Conservation (phyloP, 2,329 filamentous ascomycete species). For the Paracoccidioides brasiliensis region DNA sequence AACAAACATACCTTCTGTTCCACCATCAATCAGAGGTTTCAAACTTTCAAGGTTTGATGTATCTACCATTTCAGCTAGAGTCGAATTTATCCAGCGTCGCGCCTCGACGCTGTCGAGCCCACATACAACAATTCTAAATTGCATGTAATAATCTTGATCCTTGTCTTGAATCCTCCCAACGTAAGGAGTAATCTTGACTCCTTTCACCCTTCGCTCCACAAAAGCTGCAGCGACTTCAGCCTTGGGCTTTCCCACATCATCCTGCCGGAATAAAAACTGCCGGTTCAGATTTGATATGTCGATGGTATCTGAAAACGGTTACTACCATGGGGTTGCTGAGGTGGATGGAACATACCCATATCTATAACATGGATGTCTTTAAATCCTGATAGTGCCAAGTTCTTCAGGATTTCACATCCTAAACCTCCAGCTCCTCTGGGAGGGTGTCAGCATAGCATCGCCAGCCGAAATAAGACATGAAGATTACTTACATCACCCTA, state of each 20-base stretch:
- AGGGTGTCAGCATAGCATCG: conserved; percentile 4
- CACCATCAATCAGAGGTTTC: conserved; percentile 91
- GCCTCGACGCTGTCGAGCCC: conserved; percentile 95
- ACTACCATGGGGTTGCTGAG: background rate
- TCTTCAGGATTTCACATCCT: conserved; percentile 93
- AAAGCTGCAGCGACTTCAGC: conserved; percentile 86
- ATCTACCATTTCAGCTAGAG: conserved; percentile 80
- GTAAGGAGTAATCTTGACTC: conserved; percentile 85
- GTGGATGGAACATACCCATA: conserved; percentile 56
- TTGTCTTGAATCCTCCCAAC: conserved; percentile 95
- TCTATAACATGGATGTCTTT: conserved; percentile 97
- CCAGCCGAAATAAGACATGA: background rate
- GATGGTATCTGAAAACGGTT: conserved; percentile 60
- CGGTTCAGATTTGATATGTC: conserved; percentile 97
- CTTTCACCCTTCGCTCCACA: conserved; percentile 77
- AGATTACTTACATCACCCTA: conserved; percentile 24
- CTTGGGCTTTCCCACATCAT: conserved; percentile 86
- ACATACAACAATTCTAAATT: conserved; percentile 88
- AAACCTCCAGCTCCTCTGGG: conserved; percentile 78
- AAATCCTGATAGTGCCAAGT: conserved; percentile 88
- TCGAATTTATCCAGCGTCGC: conserved; percentile 96
- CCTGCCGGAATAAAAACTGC: conserved; percentile 86
- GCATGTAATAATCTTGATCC: conserved; percentile 90
- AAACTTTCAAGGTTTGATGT: conserved; percentile 67
- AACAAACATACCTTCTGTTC: conserved; percentile 58